Evolutionary conservation across 148 eudicot species (phyloP).

Genomic region (Arctostaphylos glauca): DNA sequence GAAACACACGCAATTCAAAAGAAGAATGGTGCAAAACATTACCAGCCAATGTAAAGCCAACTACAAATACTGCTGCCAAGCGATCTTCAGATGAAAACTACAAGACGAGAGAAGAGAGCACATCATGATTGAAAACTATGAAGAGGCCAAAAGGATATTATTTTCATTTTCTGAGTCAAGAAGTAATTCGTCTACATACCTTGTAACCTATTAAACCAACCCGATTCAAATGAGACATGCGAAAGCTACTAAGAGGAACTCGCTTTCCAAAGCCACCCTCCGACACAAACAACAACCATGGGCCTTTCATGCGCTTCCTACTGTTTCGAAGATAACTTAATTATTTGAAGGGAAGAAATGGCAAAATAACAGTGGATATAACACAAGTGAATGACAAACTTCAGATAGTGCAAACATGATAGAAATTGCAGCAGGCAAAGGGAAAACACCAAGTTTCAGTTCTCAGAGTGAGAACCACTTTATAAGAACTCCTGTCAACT

Average conservation of each 20-base stretch:
- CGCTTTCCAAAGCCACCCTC: slow-evolving; percentile 93
- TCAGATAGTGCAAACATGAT: neutral
- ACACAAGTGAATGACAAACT: neutral
- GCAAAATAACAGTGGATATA: neutral
- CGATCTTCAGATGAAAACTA: slow-evolving; percentile 89
- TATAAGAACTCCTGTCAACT: neutral
- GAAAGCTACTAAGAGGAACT: slow-evolving; percentile 88
- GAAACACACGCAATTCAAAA: neutral
- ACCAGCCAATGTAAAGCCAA: slow-evolving; percentile 86
- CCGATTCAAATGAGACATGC: slow-evolving; percentile 59
- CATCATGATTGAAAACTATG: neutral
- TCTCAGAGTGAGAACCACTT: neutral
- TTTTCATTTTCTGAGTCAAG: neutral
- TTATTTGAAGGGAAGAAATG: neutral
- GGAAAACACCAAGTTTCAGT: neutral
- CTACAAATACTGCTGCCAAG: slow-evolving; percentile 88
- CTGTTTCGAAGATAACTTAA: slow-evolving; percentile 29
- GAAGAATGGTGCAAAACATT: slow-evolving; percentile 16
- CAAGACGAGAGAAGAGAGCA: slow-evolving; percentile 1
- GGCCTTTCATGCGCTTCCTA: slow-evolving; percentile 52
- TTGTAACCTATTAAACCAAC: slow-evolving; percentile 87
- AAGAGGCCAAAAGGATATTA: neutral
- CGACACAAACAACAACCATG: slow-evolving; percentile 91
- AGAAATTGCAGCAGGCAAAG: slow-evolving; percentile 2
- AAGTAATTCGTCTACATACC: slow-evolving; percentile 38